These are phyloP conservation scores for Trichoderma sp. DNA, from an alignment of 2,329 filamentous ascomycete genomes.

Conservation along the genomic window DNA sequence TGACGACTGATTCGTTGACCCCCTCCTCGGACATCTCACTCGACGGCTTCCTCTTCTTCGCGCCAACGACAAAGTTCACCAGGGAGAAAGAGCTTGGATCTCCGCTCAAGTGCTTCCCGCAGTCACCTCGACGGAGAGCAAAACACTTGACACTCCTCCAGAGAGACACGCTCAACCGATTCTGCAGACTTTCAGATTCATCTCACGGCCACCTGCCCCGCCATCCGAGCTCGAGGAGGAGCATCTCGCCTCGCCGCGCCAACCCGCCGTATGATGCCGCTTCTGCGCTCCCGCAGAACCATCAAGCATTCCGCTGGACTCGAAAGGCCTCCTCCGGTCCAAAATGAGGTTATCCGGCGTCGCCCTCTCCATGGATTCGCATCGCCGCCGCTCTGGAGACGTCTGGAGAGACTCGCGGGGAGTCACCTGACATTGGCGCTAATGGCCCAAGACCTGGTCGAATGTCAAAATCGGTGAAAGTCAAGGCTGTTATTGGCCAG, in stretches of 20 bases:
- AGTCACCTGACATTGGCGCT: constrained; percentile 34
- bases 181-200: neutral
- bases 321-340: constrained; percentile 1
- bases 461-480: constrained; percentile 39
- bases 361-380: constrained; percentile 26
- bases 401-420: constrained; percentile 28
- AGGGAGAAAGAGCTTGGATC: neutral
- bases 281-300: neutral
- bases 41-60: neutral
- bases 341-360: constrained; percentile 23
- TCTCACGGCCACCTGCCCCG: neutral
- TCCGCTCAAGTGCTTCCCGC: neutral
- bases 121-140: neutral
- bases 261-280: constrained; percentile 8
- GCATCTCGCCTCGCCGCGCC: neutral
- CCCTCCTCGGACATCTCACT: neutral
- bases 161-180: neutral
- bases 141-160: neutral
- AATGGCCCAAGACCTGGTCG: constrained; percentile 13
- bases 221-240: constrained; percentile 15
- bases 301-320: neutral
- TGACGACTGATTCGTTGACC: neutral
- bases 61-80: neutral
- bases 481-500: constrained; percentile 39
- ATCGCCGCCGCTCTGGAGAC: constrained; percentile 16